Evolutionary conservation across 176 grass and related monocot genomes (phyloP).

Genomic region (Alopecurus myosuroides): DNA sequence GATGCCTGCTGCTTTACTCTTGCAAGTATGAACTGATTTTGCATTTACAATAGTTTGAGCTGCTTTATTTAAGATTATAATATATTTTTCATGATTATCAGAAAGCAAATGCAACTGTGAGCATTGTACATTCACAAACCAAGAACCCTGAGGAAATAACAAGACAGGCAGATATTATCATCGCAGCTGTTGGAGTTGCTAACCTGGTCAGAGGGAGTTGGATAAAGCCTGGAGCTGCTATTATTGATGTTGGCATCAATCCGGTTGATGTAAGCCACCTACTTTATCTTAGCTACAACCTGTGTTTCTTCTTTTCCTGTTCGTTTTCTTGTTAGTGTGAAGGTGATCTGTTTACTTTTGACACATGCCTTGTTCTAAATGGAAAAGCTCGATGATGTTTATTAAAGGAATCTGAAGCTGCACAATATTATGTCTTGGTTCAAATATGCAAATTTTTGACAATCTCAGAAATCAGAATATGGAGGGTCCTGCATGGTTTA

Average conservation of each 20-base stretch:
- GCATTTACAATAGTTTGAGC: neutral
- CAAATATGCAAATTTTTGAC: neutral
- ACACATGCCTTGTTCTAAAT: neutral
- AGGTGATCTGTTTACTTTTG: neutral
- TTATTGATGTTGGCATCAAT: conserved; percentile 99
- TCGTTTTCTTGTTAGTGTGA: neutral
- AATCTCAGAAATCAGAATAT: neutral
- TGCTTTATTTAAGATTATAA: conserved; percentile 22
- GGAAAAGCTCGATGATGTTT: neutral
- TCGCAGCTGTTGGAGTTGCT: conserved; percentile 84
- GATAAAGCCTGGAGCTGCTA: conserved; percentile 87
- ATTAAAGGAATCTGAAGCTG: neutral
- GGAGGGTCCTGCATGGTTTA: neutral
- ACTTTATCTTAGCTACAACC: neutral
- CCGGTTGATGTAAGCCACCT: conserved; percentile 75
- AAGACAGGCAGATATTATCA: conserved; percentile 90
- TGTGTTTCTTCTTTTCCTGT: neutral
- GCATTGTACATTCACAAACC: conserved; percentile 90
- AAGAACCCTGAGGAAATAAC: conserved; percentile 83
- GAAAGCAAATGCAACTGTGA: conserved; percentile 97
- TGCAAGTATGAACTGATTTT: conserved; percentile 59
- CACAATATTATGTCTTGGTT: neutral
- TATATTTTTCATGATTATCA: conserved; percentile 24
- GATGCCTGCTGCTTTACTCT: conserved; percentile 76
- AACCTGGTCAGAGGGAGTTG: conserved; percentile 87